Percentiles rank a stretch among this genome's conserved stretches.
Conservation (phyloP, 2,329 filamentous ascomycete species). For the Beauveria bassiana region DNA sequence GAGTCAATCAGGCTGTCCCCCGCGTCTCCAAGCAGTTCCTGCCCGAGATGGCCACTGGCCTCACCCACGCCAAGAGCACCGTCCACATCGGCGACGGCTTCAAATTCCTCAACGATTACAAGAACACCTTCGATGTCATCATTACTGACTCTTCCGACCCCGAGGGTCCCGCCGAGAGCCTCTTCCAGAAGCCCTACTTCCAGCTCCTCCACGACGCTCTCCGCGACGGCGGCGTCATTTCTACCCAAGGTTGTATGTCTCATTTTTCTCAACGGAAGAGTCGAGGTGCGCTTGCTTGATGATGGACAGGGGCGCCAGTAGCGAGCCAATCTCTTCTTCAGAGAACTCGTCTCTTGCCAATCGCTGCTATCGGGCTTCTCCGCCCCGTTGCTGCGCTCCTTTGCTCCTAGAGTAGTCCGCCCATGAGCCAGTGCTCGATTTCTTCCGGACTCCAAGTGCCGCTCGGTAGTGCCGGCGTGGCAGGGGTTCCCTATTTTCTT, state of each 20-base stretch:
- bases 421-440: constrained; percentile 29
- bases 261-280: constrained; percentile 49
- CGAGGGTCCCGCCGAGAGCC: constrained; percentile 87
- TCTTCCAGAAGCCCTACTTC: constrained; percentile 99
- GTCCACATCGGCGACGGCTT: constrained; percentile 95
- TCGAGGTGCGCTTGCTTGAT: constrained; percentile 26
- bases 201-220: constrained; percentile 85
- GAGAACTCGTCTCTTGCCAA: neutral
- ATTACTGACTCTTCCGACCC: constrained; percentile 98
- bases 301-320: constrained; percentile 19
- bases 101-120: constrained; percentile 94
- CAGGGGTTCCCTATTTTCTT: constrained; percentile 13
- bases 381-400: constrained; percentile 15
- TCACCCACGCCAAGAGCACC: constrained; percentile 88
- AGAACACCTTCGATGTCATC: constrained; percentile 98
- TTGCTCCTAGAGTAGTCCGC: neutral
- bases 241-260: constrained; percentile 99
- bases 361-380: constrained; percentile 3
- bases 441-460: constrained; percentile 26
- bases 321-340: neutral
- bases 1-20: constrained; percentile 63
- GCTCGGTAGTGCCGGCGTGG: constrained; percentile 30
- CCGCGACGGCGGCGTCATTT: constrained; percentile 93
- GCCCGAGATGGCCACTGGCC: constrained; percentile 85
- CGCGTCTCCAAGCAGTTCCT: constrained; percentile 98